phyloP scores from a whole-genome alignment of 345 rosid species.

The Microthlaspi erraticum region DNA sequence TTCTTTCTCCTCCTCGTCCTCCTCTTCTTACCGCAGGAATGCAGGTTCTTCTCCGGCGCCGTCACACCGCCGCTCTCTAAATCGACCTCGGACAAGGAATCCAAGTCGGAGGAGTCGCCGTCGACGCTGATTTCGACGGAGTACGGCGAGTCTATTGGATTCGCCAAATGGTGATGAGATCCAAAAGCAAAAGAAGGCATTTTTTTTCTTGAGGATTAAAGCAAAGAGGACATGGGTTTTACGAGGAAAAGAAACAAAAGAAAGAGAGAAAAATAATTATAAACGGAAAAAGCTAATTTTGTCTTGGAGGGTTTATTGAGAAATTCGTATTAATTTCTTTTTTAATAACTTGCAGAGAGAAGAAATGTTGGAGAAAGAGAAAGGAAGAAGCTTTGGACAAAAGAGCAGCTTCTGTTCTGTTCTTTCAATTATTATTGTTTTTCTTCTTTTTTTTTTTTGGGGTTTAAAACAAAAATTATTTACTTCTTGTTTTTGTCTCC shows the following conservation, averaged over 20 bases:
- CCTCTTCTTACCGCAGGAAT: conserved; percentile 44
- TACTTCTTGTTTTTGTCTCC: conserved; percentile 43
- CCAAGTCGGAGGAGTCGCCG: conserved; percentile 48
- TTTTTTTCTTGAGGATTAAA: conserved; percentile 41
- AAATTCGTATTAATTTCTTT: background rate
- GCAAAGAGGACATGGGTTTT: conserved; percentile 47
- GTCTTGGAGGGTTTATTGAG: conserved; percentile 34
- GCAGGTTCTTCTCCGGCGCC: conserved; percentile 46
- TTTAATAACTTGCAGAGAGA: conserved; percentile 29
- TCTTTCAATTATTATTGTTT: background rate
- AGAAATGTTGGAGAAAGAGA: conserved; percentile 45
- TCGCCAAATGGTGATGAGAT: conserved; percentile 49
- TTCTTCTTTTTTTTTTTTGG: background rate
- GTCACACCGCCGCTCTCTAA: conserved; percentile 54
- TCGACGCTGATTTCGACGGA: conserved; percentile 54
- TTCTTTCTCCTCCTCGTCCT: conserved; percentile 38
- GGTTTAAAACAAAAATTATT: background rate
- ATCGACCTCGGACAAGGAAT: conserved; percentile 55
- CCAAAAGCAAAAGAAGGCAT: conserved; percentile 52
- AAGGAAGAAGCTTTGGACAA: conserved; percentile 45
- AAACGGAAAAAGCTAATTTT: conserved; percentile 34
- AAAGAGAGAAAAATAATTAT: background rate
- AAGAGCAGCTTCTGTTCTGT: conserved; percentile 50
- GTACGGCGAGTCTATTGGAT: conserved; percentile 42
- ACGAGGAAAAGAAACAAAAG: conserved; percentile 31